Evolutionary conservation across 805 yeast genomes (phyloP).

Genomic region (Starmerella sirachaensis): DNA sequence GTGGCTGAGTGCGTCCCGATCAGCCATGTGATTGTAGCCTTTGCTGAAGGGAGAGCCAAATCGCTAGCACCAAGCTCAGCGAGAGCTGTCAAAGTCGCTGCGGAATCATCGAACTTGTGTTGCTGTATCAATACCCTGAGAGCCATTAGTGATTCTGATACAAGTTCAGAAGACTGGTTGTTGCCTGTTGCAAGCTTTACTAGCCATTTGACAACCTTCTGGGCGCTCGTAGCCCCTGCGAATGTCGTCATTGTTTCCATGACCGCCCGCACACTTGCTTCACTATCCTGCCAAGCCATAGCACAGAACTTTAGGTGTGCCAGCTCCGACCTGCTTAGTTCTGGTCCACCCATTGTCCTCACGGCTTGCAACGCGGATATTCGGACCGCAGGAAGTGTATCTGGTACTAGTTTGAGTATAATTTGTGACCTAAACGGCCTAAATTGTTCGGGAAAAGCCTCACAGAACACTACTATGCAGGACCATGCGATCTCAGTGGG

Average conservation of each 20-base stretch:
- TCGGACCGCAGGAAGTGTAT: conserved; percentile 38
- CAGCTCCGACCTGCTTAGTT: conserved; percentile 41
- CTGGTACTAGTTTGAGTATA: conserved; percentile 43
- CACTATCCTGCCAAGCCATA: conserved; percentile 12
- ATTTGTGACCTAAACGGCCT: conserved; percentile 22
- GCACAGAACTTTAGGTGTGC: conserved; percentile 31
- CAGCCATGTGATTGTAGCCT: conserved; percentile 80
- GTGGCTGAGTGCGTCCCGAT: conserved; percentile 62
- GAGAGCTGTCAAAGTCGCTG: conserved; percentile 4
- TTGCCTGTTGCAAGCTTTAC: conserved; percentile 10
- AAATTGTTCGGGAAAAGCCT: conserved; percentile 29
- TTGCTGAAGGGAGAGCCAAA: conserved; percentile 29
- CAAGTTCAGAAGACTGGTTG: conserved; percentile 10
- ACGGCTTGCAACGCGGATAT: conserved; percentile 41
- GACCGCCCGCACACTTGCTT: conserved; percentile 3
- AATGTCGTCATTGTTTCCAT: conserved; percentile 5
- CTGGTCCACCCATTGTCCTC: neutral
- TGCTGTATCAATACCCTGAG: conserved; percentile 21
- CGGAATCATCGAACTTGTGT: conserved; percentile 8
- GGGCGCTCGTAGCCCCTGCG: conserved; percentile 2
- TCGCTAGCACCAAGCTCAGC: conserved; percentile 4
- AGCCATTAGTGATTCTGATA: conserved; percentile 19
- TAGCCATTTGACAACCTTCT: conserved; percentile 14
- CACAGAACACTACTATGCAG: conserved; percentile 34
- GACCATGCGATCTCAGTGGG: conserved; percentile 36